phyloP scores from a whole-genome alignment of 208 protist genomes.

The Novymonas esmeraldas region DNA sequence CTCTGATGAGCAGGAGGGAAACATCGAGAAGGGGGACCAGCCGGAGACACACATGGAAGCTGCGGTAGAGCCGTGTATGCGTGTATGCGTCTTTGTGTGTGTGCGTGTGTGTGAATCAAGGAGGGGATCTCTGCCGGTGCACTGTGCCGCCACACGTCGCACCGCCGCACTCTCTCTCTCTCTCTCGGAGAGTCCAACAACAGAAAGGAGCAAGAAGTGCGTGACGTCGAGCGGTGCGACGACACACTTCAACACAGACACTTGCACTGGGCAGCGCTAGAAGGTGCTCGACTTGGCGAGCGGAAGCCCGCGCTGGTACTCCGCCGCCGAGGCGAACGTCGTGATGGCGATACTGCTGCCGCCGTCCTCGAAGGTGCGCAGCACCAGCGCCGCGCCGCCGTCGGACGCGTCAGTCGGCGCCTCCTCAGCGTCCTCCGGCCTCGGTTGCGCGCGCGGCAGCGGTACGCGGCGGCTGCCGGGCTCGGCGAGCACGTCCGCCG shows the following conservation, averaged over 20 bases:
- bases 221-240: too few relatives aligned
- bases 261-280: not conserved
- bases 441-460: slow-evolving; percentile 5
- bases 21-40: too few relatives aligned
- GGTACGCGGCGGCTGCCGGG: slow-evolving; percentile 6
- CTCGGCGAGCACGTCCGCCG: slow-evolving; percentile 6
- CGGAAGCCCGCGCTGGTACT: slow-evolving; percentile 19
- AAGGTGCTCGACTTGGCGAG: slow-evolving; percentile 24
- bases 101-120: too few relatives aligned
- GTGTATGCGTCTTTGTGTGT: too few relatives aligned
- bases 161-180: too few relatives aligned
- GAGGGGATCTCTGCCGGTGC: too few relatives aligned
- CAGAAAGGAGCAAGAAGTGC: too few relatives aligned
- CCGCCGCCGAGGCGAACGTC: slow-evolving; percentile 13
- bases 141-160: too few relatives aligned
- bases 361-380: slow-evolving; percentile 37
- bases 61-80: too few relatives aligned
- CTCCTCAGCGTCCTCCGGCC: slow-evolving; percentile 6
- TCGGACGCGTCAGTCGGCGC: not conserved
- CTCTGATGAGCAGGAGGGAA: too few relatives aligned
- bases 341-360: slow-evolving; percentile 19
- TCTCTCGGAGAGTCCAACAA: too few relatives aligned
- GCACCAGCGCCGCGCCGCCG: slow-evolving; percentile 16
- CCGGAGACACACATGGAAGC: too few relatives aligned
- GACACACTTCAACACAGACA: not conserved